A percentile compares a stretch with the other conserved stretches of the same genome.
Conservation (phyloP, 2,329 filamentous ascomycete species). For the Mariannaea sp. region DNA sequence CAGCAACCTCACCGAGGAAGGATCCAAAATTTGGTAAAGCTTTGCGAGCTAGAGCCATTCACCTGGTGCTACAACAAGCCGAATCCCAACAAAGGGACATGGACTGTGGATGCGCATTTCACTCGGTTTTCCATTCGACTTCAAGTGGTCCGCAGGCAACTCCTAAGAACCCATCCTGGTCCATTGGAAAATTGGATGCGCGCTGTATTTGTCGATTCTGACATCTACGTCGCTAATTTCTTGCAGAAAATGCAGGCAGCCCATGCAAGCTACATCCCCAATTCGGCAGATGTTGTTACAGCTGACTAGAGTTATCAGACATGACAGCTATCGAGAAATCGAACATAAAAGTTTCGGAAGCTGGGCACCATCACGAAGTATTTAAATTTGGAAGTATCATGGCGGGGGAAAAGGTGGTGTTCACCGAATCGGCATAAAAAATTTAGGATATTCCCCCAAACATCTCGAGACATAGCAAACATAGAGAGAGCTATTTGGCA, state of each 20-base stretch:
- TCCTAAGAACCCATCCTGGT: neutral
- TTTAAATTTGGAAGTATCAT: no score
- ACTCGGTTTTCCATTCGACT: conserved; percentile 9
- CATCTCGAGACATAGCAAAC: no score
- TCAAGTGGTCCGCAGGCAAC: neutral
- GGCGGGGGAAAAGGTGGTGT: no score
- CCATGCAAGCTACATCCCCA: neutral
- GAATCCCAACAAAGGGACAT: conserved; percentile 18
- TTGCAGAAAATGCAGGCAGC: neutral
- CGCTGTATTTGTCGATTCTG: neutral
- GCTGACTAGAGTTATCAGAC: no score
- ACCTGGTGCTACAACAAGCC: conserved; percentile 10
- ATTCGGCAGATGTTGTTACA: neutral
- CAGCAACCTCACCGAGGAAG: neutral
- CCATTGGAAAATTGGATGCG: neutral
- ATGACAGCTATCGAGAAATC: no score
- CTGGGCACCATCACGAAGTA: no score
- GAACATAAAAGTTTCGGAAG: no score
- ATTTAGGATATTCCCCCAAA: no score
- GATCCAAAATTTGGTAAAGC: neutral
- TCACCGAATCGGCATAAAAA: no score
- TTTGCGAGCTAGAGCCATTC: conserved; percentile 1
- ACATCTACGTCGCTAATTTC: neutral
- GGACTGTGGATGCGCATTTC: conserved; percentile 10
- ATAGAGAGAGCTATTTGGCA: no score